Evolutionary conservation across 352 stramenopile species (phyloP).

Genomic region (Phytophthora fragariaefolia): DNA sequence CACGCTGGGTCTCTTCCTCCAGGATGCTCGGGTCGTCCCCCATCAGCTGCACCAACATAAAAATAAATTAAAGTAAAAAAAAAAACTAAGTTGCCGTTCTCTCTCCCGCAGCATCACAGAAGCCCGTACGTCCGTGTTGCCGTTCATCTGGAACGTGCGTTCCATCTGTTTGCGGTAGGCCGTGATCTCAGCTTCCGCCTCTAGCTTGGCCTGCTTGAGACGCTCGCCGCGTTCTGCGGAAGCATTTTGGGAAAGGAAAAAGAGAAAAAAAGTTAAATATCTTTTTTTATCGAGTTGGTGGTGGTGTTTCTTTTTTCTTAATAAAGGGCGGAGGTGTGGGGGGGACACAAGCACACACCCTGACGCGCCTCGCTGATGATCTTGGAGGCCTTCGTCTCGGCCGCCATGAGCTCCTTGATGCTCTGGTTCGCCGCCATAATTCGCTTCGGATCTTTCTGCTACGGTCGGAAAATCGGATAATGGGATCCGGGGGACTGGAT

Average conservation of each 20-base stretch:
- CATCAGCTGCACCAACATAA: conserved; percentile 60
- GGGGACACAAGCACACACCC: conserved; percentile 43
- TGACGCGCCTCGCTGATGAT: conserved; percentile 89
- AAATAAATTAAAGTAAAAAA: conserved; percentile 9
- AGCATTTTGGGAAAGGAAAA: neutral
- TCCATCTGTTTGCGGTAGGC: conserved; percentile 89
- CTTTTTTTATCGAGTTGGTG: neutral
- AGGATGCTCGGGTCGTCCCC: conserved; percentile 78
- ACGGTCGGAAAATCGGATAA: too few relatives aligned
- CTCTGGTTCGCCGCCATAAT: conserved; percentile 86
- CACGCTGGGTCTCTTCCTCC: conserved; percentile 77
- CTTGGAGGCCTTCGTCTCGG: conserved; percentile 91
- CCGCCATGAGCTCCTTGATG: conserved; percentile 91
- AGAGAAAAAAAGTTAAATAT: neutral
- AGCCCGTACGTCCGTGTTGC: conserved; percentile 71
- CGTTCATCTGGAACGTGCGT: conserved; percentile 88
- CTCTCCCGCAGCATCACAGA: conserved; percentile 12
- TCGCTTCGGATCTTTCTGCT: conserved; percentile 28
- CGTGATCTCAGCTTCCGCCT: conserved; percentile 86
- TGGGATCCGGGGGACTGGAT: neutral
- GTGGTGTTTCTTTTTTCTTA: too few relatives aligned
- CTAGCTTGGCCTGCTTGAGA: conserved; percentile 89
- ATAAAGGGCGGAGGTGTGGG: conserved; percentile 10
- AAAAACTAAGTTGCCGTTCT: conserved; percentile 4
- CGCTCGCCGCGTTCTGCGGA: conserved; percentile 79